phyloP scores from a whole-genome alignment of 2,329 filamentous ascomycete genomes.

The Pseudofabraea citricarpa region DNA sequence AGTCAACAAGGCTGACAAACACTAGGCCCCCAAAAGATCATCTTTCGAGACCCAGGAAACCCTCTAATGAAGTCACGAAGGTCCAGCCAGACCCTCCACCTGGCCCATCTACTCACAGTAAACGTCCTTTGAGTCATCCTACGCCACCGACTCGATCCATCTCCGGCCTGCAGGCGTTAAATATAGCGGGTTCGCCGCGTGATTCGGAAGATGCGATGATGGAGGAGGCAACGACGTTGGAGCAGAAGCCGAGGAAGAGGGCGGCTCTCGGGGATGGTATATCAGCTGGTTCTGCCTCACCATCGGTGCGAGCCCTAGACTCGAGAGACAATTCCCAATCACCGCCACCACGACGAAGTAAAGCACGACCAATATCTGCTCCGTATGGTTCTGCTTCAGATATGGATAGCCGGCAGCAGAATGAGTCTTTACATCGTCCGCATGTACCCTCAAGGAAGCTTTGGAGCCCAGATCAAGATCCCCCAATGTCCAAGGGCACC shows the following conservation, averaged over 20 bases:
- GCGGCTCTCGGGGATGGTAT: constrained; percentile 23
- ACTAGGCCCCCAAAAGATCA: constrained; percentile 14
- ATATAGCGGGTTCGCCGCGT: constrained; percentile 11
- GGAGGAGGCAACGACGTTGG: constrained; percentile 7
- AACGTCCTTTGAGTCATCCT: constrained; percentile 8
- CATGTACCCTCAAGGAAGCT: constrained; percentile 15
- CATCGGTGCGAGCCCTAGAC: constrained; percentile 7
- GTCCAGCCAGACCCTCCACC: constrained; percentile 9
- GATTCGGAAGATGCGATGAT: constrained; percentile 15
- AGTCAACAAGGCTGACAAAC: constrained; percentile 11
- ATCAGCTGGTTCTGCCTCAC: constrained; percentile 18
- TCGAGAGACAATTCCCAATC: constrained; percentile 14
- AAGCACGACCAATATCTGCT: constrained; percentile 15
- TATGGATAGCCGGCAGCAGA: constrained; percentile 7
- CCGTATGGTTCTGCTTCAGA: constrained; percentile 5
- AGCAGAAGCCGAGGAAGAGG: constrained; percentile 20
- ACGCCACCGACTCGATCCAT: constrained; percentile 10
- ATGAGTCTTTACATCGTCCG: constrained; percentile 8
- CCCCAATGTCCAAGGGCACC: constrained; percentile 12
- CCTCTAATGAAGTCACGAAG: constrained; percentile 9
- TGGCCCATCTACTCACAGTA: constrained; percentile 4
- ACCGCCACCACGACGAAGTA: constrained; percentile 18
- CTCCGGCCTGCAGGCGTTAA: constrained; percentile 14
- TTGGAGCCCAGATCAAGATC: constrained; percentile 20
- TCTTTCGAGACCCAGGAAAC: constrained; percentile 6